These are phyloP conservation scores for Xylaria sp. DNA, from an alignment of 2,329 filamentous ascomycete genomes.

Conservation along the genomic window DNA sequence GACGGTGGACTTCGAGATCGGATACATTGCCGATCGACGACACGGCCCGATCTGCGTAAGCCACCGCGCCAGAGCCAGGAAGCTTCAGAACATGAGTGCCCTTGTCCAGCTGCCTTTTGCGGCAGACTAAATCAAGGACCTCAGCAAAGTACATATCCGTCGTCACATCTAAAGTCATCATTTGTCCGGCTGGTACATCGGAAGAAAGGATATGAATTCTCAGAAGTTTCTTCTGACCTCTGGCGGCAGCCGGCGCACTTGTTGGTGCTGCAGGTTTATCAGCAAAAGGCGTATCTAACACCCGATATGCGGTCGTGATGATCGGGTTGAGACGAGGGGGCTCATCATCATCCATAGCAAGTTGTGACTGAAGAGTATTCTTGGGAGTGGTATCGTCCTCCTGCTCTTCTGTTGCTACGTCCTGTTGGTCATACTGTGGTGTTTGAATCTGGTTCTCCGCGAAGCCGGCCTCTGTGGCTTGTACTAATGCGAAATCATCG, in stretches of 20 bases:
- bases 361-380: conserved; percentile 44
- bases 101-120: conserved; percentile 73
- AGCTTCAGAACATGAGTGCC: conserved; percentile 74
- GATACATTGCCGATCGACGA: conserved; percentile 70
- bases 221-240: conserved; percentile 65
- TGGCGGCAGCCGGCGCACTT: conserved; percentile 40
- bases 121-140: conserved; percentile 71
- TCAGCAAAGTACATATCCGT: conserved; percentile 80
- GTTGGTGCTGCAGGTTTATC: conserved; percentile 50
- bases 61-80: conserved; percentile 66
- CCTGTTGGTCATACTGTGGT: conserved; percentile 59
- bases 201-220: conserved; percentile 66
- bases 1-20: conserved; percentile 69
- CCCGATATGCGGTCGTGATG: conserved; percentile 54
- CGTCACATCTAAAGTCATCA: conserved; percentile 68
- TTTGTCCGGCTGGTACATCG: conserved; percentile 66
- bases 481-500: conserved; percentile 76
- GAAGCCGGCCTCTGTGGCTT: conserved; percentile 63
- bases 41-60: conserved; percentile 71
- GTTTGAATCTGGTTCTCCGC: conserved; percentile 64
- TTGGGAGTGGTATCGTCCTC: conserved; percentile 42
- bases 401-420: conserved; percentile 34
- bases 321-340: conserved; percentile 52
- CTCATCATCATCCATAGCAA: conserved; percentile 28
- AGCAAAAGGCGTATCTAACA: conserved; percentile 45